Evolutionary conservation across 2,329 filamentous ascomycete genomes (phyloP).

Genomic region (Cryphonectria naterciae): DNA sequence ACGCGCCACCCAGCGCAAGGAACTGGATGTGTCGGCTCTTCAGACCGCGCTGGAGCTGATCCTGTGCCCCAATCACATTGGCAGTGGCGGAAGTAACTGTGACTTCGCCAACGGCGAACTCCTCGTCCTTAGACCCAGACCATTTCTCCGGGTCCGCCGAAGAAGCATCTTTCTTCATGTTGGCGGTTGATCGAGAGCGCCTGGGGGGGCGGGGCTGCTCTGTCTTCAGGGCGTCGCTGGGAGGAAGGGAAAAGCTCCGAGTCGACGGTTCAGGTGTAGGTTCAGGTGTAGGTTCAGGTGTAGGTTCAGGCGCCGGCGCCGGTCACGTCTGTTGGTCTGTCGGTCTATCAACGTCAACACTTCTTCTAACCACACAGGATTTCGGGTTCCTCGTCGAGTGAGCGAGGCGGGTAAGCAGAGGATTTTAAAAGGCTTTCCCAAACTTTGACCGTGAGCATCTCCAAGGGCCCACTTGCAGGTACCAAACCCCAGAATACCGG

Average conservation of each 20-base stretch:
- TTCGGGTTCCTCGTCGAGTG: neutral
- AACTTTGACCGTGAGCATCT: neutral
- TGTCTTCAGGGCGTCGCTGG: neutral
- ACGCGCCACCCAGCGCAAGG: constrained; percentile 29
- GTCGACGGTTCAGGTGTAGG: neutral
- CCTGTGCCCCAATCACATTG: constrained; percentile 25
- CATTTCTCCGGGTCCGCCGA: constrained; percentile 11
- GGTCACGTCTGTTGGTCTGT: neutral
- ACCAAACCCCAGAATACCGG: neutral
- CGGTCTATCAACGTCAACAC: neutral
- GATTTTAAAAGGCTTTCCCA: neutral
- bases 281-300: too few relatives aligned
- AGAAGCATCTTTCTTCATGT: constrained; percentile 22
- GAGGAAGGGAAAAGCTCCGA: neutral
- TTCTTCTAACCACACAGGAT: neutral
- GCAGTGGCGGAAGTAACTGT: constrained; percentile 20
- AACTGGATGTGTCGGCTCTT: constrained; percentile 30
- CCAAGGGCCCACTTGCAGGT: neutral
- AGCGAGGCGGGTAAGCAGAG: neutral
- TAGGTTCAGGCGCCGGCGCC: neutral
- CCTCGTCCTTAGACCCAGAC: constrained; percentile 24
- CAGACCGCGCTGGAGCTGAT: constrained; percentile 29
- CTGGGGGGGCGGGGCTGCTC: neutral
- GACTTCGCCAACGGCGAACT: constrained; percentile 17
- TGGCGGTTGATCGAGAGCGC: neutral